Conservation (phyloP, 202 grass and related monocot genomes). For the Dendrocalamus latiflorus region DNA sequence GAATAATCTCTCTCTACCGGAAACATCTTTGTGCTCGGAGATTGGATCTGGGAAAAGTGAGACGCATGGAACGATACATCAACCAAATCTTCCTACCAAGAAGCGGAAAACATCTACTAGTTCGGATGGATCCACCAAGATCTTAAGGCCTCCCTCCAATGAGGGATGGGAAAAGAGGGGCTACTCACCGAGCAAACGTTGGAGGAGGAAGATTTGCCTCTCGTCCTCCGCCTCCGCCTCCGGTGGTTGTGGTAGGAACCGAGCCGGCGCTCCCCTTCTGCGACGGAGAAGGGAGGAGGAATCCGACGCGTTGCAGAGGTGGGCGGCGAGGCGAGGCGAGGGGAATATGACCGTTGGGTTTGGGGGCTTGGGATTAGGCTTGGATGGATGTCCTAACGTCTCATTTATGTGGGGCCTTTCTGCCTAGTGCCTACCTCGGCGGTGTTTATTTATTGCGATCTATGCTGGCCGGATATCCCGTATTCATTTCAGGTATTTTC, state of each 20-base stretch:
- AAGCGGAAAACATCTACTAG: not conserved
- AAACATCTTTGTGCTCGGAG: not conserved
- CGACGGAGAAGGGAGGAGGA: not conserved
- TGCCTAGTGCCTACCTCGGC: no score
- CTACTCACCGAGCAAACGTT: not conserved
- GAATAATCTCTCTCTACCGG: not conserved
- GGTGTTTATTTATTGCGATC: no score
- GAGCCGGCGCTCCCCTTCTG: not conserved
- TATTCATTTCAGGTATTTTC: no score
- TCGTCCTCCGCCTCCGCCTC: not conserved
- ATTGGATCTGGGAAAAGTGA: not conserved
- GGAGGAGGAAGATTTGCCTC: no score
- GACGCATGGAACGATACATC: not conserved
- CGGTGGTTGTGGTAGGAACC: not conserved
- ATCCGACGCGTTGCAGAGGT: not conserved
- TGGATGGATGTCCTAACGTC: no score
- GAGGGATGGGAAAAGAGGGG: not conserved
- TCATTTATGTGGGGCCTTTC: no score
- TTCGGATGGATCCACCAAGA: not conserved
- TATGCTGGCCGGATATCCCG: no score
- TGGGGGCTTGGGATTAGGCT: no score
- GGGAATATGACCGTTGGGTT: slow-evolving; percentile 39
- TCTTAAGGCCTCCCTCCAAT: not conserved
- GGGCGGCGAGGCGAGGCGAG: not conserved
- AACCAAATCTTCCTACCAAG: not conserved